Base-by-base conservation (phyloP, 148 eudicot genomes). In the Cornus kousa region DNA sequence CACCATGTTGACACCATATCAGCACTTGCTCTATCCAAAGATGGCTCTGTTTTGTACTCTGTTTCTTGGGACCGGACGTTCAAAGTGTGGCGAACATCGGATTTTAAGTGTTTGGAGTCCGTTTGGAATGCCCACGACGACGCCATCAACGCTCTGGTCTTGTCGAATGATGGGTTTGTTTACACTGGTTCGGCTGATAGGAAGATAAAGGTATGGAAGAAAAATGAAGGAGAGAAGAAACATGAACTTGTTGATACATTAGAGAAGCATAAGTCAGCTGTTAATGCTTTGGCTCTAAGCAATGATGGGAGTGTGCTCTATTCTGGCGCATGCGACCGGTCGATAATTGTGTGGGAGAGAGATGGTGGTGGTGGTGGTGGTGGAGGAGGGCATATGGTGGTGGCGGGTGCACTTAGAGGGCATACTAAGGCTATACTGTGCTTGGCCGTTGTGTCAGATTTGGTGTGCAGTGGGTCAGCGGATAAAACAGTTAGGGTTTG, bases 281-380 rank as follows among this genome's bases (percentile, higher is more conserved):
- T 94, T 8, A 94, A 94, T 80, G 97, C 98, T 16, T 78, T 94
- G 71, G 97, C 93, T 16, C 78, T 94, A 2, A 89, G 87, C 76
- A 71, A 55, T 28, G 94, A 90, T 71, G 93, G 89, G 31, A 80
- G 80, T 7, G 82, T 91, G 24, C 74, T 94, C 10, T 94, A 90
- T 50, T 94, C 98, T 0, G 98, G 98, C 17, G 98, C 95, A 0
- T 91, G 98, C 75, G 97, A 94, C 74, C 69, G 93, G 74, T 94
- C 97, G 0, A 83, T 94, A 5, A 72, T 94, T 20, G 98, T 94
- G 74, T 94, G 98, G 98, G 92, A 92, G 64, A 92, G 80, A 74
- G 79, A 72, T 0, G 7, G 46, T 4, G 68, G 75, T 3, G 74
- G 72, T 6, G 76, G 74, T 74, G 82, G 74, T 10, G 75, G 68